Evolutionary conservation across 2,329 filamentous ascomycete genomes (phyloP).

Genomic region (Ophiostoma triangulosporum): DNA sequence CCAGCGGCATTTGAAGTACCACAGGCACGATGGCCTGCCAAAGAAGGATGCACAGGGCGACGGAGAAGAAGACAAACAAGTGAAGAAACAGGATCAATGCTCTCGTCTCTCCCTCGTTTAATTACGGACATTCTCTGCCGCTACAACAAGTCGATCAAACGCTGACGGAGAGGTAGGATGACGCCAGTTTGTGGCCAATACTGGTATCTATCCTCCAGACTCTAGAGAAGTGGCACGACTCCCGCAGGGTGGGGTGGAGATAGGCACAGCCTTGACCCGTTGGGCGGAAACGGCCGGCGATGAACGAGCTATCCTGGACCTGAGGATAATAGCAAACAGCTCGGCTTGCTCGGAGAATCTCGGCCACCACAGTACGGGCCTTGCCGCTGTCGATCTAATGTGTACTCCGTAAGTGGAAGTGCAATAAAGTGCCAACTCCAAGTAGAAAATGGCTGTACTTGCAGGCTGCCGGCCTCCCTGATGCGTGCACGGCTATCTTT

Average conservation of each 20-base stretch:
- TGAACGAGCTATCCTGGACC: background rate
- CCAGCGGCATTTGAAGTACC: background rate
- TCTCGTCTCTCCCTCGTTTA: no score
- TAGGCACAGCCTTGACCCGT: slow-evolving; percentile 5
- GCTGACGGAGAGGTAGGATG: background rate
- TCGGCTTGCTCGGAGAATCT: background rate
- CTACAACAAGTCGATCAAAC: background rate
- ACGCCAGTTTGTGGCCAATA: background rate
- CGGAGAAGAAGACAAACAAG: background rate
- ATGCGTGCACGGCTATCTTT: no score
- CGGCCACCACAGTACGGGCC: background rate
- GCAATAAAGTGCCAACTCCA: no score
- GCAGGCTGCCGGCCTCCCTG: no score
- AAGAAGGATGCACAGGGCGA: background rate
- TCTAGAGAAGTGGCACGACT: background rate
- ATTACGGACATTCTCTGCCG: background rate
- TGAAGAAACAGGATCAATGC: no score
- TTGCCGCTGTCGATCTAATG: background rate
- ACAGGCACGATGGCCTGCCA: background rate
- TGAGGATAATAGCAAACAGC: no score
- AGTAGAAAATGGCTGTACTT: no score
- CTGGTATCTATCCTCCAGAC: background rate
- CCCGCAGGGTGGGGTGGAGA: slow-evolving; percentile 4
- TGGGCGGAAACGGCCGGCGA: slow-evolving; percentile 4
- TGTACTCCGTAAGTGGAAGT: no score